Evolutionary conservation across 2,329 filamentous ascomycete genomes (phyloP).

Genomic region (Elsinoe arachidis): DNA sequence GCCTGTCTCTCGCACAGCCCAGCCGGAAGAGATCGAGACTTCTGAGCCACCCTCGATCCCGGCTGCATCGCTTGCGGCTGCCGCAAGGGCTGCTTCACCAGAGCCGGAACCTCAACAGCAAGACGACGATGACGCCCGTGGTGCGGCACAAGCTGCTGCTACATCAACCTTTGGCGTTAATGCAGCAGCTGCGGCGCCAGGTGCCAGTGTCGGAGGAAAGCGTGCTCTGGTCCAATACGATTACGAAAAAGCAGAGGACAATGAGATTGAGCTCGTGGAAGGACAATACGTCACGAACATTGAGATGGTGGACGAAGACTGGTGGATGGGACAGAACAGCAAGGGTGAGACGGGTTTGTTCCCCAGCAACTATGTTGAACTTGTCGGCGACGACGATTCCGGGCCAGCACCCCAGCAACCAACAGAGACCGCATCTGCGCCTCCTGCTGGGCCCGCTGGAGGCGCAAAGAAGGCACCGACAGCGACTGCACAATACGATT

Average conservation of each 20-base stretch:
- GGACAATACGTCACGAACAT: conserved; percentile 85
- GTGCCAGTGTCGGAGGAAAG: conserved; percentile 46
- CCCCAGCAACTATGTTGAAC: conserved; percentile 93
- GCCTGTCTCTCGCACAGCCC: conserved; percentile 62
- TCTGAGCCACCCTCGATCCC: conserved; percentile 53
- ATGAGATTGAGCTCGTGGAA: conserved; percentile 85
- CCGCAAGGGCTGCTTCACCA: conserved; percentile 57
- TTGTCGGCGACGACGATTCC: conserved; percentile 54
- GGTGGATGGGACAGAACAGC: conserved; percentile 94
- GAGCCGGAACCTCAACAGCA: conserved; percentile 55
- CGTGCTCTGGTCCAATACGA: conserved; percentile 82
- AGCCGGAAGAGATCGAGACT: conserved; percentile 42
- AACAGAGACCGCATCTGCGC: conserved; percentile 16
- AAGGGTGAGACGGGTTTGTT: conserved; percentile 82
- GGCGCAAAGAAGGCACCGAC: conserved; percentile 40
- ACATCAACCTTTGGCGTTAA: conserved; percentile 37
- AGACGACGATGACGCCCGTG: conserved; percentile 52
- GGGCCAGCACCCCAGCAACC: conserved; percentile 32
- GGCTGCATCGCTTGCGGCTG: conserved; percentile 51
- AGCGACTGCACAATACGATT: conserved; percentile 85
- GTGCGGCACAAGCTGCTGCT: conserved; percentile 40
- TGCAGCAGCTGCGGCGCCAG: conserved; percentile 31
- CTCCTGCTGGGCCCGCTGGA: conserved; percentile 25
- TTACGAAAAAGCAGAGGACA: conserved; percentile 96
- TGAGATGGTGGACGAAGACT: conserved; percentile 95